These are phyloP conservation scores for Aschersonia sp. DNA, from an alignment of 2,329 filamentous ascomycete genomes.

Conservation along the genomic window DNA sequence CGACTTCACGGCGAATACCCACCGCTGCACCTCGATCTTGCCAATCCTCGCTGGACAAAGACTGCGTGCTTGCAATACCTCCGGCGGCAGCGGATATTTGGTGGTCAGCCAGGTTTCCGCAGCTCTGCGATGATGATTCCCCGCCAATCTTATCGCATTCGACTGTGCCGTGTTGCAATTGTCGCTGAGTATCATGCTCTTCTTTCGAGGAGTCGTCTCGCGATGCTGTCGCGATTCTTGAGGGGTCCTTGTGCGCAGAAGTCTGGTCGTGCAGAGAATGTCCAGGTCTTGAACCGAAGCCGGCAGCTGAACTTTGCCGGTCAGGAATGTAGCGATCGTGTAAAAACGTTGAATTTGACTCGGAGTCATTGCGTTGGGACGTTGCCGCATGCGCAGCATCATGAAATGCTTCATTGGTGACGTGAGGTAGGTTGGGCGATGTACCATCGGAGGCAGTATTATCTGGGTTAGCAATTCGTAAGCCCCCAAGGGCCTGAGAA, in stretches of 20 bases:
- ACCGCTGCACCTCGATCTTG: slow-evolving; percentile 89
- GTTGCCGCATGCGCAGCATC: slow-evolving; percentile 5
- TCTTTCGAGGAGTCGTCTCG: not conserved
- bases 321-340: not conserved
- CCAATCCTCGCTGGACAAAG: slow-evolving; percentile 68
- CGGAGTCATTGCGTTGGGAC: not conserved
- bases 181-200: no score
- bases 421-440: slow-evolving; percentile 5
- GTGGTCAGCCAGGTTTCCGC: slow-evolving; percentile 41
- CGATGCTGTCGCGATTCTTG: slow-evolving; percentile 3
- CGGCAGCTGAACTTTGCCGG: not conserved
- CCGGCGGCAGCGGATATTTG: not conserved
- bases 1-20: slow-evolving; percentile 66
- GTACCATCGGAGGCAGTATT: slow-evolving; percentile 33
- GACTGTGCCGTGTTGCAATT: not conserved
- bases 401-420: slow-evolving; percentile 9
- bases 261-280: not conserved
- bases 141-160: no score
- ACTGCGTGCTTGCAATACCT: not conserved
- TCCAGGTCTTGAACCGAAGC: not conserved
- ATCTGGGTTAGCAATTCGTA: slow-evolving; percentile 95
- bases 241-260: not conserved
- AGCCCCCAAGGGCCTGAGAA: slow-evolving; percentile 79
- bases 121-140: slow-evolving; percentile 33
- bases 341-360: not conserved